Evolutionary conservation across 768 basidiomycete genomes (phyloP), one percentile per base, ranked within the genome.

Genomic region (Termitomyces heimii): DNA sequence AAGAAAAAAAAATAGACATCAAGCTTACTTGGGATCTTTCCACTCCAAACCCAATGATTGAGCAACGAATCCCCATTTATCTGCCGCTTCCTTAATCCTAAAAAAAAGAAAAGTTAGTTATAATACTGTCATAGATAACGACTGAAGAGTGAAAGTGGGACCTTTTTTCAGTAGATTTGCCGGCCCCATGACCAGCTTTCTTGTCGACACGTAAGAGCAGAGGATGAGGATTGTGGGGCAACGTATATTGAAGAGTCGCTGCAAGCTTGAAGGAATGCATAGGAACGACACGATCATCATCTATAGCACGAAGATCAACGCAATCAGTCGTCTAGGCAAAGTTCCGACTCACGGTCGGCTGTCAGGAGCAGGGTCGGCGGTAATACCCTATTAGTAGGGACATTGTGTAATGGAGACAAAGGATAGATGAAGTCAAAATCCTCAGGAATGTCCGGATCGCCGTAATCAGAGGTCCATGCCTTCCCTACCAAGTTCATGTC

Each of bases 401-500:
- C 76, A 62, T 88, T 93, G 68, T 94, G 91, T 29, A 94, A 64
- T 0, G 92, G 91, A 10, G 91, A 93, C 57, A 89, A 80, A 2
- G 84, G 86, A 66, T 82, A 77, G 62, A 92, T 89, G 72, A 89
- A 92, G 72, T 94, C 92, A 64, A 94, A 94, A 61, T 90, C 89
- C 13, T 84, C 74, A 3, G 90, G 77, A 57, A 85, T 76, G 63
- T 88, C 82, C 3, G 91, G 86, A 65, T 88, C 73, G 18, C 91
- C 91, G 56, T 86, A 93, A 69, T 93, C 92, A 26, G 84, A 79
- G 2, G 79, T 83, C 92, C 92, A 94, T 5, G 86, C 84, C 59
- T 79, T 79, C 48, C 87, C 86, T 86, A 62, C 16, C 9, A 46
- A 26, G 47, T 53, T 28, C 5, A 39, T 5, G 12, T 13, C 1